A percentile compares a stretch with the other conserved stretches of the same genome.
phyloP scores from a whole-genome alignment of 345 rosid genomes.

The Pistacia vera region DNA sequence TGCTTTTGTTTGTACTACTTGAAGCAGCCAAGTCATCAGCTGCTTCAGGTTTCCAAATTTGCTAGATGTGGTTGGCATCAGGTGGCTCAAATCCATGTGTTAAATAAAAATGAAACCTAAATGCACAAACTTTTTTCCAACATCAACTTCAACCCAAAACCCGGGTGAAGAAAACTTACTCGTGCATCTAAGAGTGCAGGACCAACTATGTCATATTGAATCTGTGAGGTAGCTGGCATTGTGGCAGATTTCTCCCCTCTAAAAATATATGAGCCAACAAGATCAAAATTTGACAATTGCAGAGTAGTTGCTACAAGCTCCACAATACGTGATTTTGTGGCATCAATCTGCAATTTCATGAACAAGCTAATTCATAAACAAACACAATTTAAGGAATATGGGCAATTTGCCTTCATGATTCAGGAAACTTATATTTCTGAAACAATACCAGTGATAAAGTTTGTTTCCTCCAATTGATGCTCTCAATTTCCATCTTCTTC shows the following conservation, averaged over 20 bases:
- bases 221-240: slow-evolving; percentile 57
- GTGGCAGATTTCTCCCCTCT: slow-evolving; percentile 55
- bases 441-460: slow-evolving; percentile 63
- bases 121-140: background rate
- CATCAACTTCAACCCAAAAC: slow-evolving; percentile 3
- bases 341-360: slow-evolving; percentile 60
- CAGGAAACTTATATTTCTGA: slow-evolving; percentile 10
- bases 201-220: slow-evolving; percentile 69
- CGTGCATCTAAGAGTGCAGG: slow-evolving; percentile 76
- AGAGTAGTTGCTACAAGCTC: slow-evolving; percentile 77
- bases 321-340: slow-evolving; percentile 64
- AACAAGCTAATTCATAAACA: slow-evolving; percentile 26
- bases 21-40: no score
- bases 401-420: slow-evolving; percentile 21
- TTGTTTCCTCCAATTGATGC: slow-evolving; percentile 77
- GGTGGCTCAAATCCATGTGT: no score
- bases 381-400: slow-evolving; percentile 15
- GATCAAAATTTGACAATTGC: slow-evolving; percentile 78
- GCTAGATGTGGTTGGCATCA: no score
- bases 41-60: no score
- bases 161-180: slow-evolving; percentile 48
- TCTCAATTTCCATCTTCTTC: slow-evolving; percentile 71
- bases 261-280: slow-evolving; percentile 58
- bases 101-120: background rate
- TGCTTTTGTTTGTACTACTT: no score